These are phyloP conservation scores for Colletotrichum sansevieriae DNA, from an alignment of 2,329 filamentous ascomycete genomes.

Conservation along the genomic window DNA sequence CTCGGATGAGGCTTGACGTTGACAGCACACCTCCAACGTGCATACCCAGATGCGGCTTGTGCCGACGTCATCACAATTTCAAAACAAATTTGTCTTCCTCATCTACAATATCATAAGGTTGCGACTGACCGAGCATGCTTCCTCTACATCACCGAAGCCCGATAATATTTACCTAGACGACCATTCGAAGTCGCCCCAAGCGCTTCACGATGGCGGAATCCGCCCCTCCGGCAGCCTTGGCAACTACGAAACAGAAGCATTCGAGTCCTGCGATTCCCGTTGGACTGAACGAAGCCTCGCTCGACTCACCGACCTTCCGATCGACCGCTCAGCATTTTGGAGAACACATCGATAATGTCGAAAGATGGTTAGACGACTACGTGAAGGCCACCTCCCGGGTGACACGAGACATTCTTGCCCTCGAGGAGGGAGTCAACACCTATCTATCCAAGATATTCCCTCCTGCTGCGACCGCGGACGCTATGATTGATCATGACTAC, in stretches of 20 bases:
- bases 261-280: slow-evolving; percentile 74
- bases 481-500: slow-evolving; percentile 94
- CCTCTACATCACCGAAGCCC: background rate
- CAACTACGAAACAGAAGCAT: slow-evolving; percentile 39
- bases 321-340: slow-evolving; percentile 87
- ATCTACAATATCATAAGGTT: background rate
- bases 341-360: slow-evolving; percentile 91
- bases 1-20: slow-evolving; percentile 36
- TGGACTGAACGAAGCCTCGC: slow-evolving; percentile 90
- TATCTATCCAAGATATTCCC: slow-evolving; percentile 84
- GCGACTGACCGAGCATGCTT: slow-evolving; percentile 31
- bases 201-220: slow-evolving; percentile 38
- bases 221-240: slow-evolving; percentile 26
- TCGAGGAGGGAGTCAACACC: slow-evolving; percentile 84
- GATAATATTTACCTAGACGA: slow-evolving; percentile 28
- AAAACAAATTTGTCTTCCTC: background rate
- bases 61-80: slow-evolving; percentile 40
- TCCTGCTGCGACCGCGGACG: slow-evolving; percentile 80
- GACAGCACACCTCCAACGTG: slow-evolving; percentile 36
- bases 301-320: slow-evolving; percentile 96
- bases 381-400: slow-evolving; percentile 67
- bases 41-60: slow-evolving; percentile 25
- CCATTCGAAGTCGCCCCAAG: slow-evolving; percentile 1
- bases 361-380: slow-evolving; percentile 86
- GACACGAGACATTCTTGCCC: slow-evolving; percentile 72